These are phyloP conservation scores for Colletotrichum musae DNA, from an alignment of 2,329 filamentous ascomycete genomes.

Conservation along the genomic window DNA sequence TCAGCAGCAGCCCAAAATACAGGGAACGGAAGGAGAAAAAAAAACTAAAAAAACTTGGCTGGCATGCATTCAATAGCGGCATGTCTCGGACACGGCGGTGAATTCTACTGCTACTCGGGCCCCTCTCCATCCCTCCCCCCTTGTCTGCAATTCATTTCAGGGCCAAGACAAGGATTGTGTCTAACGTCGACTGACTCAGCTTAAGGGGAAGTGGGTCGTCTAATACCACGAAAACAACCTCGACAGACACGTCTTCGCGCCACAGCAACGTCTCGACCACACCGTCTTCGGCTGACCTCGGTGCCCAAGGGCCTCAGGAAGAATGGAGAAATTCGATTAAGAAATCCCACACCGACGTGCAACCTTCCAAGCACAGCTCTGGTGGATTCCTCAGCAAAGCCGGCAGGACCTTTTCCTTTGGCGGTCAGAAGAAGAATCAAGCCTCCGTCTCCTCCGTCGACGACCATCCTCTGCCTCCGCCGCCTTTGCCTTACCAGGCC, in stretches of 20 bases:
- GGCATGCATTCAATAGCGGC: slow-evolving; percentile 40
- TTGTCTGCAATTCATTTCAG: slow-evolving; percentile 43
- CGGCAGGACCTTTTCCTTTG: slow-evolving; percentile 73
- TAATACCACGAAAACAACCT: slow-evolving; percentile 72
- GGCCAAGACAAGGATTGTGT: slow-evolving; percentile 44
- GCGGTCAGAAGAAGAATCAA: slow-evolving; percentile 66
- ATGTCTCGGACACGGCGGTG: slow-evolving; percentile 40
- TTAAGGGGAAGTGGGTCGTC: slow-evolving; percentile 72
- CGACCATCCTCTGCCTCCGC: slow-evolving; percentile 53
- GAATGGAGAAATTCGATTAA: slow-evolving; percentile 55
- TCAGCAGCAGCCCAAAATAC: background rate
- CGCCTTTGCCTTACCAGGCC: slow-evolving; percentile 54
- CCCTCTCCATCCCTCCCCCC: slow-evolving; percentile 27
- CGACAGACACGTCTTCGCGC: slow-evolving; percentile 72
- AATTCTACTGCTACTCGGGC: slow-evolving; percentile 27
- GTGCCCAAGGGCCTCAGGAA: slow-evolving; percentile 53
- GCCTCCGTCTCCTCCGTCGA: slow-evolving; percentile 54
- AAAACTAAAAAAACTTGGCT: slow-evolving; percentile 12
- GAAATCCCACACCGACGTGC: slow-evolving; percentile 57
- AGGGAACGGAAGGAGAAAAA: background rate
- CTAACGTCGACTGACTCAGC: slow-evolving; percentile 54
- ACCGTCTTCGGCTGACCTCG: slow-evolving; percentile 68
- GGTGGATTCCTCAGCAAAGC: slow-evolving; percentile 68
- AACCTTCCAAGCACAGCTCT: slow-evolving; percentile 62
- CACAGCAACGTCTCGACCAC: slow-evolving; percentile 75